Base-by-base conservation (phyloP, 129 eudicot species). In the Daucus carota region DNA sequence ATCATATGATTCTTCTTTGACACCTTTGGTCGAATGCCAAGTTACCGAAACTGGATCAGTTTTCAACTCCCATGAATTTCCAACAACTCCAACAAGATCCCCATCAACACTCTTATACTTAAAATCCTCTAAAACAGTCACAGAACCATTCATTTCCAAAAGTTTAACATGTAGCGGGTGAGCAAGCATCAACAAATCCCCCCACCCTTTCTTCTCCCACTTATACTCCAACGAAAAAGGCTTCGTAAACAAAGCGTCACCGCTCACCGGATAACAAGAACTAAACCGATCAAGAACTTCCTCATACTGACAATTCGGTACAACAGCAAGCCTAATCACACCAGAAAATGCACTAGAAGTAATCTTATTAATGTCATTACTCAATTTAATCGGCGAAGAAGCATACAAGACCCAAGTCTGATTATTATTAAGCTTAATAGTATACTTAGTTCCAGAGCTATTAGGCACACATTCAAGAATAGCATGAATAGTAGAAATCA, bases 371-470 rank as follows among this genome's bases (percentile, higher is more conserved):
- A 77, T 11, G 12, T 91, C 92, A 77, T 80, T 81, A 34, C 81
- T 29, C 80, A 89, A 67, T 67, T 73, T 70, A 22, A 94, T 87
- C 18, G 89, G 85, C 0, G 93, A 87, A 45, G 92, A 83, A 5
- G 97, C 77, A 79, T 91, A 94, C 65, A 94, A 68, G 16, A 94
- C 42, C 98, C 98, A 94, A 2, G 88, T 91, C 78, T 94, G 98
- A 33, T 83, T 81, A 50, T 94, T 91, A 75, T 87, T 87, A 13
- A 94, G 82, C 83, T 76, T 82, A 70, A 91, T 78, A 31, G 79
- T 81, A 65, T 76, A 85, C 74, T 83, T 87, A 16, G 96, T 93
- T 38, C 60, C 74, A 2, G 91, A 70, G 34, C 73, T 24, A 79
- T 89, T 91, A 0, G 89, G 79, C 48, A 54, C 44, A 20, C 90